Base-by-base conservation (phyloP, 768 basidiomycete genomes). In the Exidia glandulosa region DNA sequence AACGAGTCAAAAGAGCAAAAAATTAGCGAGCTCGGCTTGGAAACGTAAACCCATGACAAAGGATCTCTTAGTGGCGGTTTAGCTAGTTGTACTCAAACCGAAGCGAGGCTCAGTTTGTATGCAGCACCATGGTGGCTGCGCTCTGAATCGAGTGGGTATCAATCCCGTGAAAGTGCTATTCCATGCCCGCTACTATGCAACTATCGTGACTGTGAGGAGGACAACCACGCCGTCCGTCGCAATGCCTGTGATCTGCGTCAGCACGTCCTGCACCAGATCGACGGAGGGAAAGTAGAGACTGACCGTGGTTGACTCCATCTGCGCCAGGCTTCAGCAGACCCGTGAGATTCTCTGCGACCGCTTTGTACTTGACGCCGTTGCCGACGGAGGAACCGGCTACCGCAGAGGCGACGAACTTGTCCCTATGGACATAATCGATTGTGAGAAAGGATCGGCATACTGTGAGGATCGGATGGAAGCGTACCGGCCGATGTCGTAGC, bases 201-300 rank as follows among this genome's bases (percentile, higher is more conserved):
- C 48, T 31, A 81, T 77, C 2, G 71, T 77, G 25, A 85, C 79
- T 1, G 81, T 85, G 58, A 86, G 70, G 23, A 85, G 64, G 1
- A 76, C 77, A 14, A 81, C 78, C 33, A 79, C 73, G 47, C 84
- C 84, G 65, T 85, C 84, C 32, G 77, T 77, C 2, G 84, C 77
- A 57, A 85, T 87, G 31, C 74, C 84, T 83, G 62, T 57, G 14
- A 32, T 23, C 25, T 59, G 23, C 50, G 45, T 60, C 25, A 16
- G 27, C 25, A 55, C 13, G 31, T 23, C n/a, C 25, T 14, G n/a
- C n/a, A 60, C 13, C 9, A 55, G 29, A 29, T 2, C 10, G 13
- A 13, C 16, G 29, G 37, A 19, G 36, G 19, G 10, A 37, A 12
- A 37, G 12, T 45, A 23, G 6, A 45, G 19, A 10, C 70, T 23